Base-by-base conservation (phyloP, 208 protist genomes). In the Crithidia bombi region DNA sequence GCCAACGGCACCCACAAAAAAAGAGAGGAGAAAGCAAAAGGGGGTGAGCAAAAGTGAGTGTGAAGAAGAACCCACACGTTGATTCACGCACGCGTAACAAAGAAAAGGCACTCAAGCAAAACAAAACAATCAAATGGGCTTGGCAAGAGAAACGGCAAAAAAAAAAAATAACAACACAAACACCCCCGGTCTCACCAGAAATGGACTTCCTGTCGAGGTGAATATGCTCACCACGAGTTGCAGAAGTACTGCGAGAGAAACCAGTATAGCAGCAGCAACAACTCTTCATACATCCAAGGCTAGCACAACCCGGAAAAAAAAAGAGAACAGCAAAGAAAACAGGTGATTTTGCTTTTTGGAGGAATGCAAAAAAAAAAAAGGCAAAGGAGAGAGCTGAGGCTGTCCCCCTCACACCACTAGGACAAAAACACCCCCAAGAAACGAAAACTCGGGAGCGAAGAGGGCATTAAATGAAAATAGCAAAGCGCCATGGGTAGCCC, bases 281-380 rank as follows among this genome's bases (percentile, higher is more conserved):
- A 47, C 15, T n/a, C 6, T 9, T 7, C 38, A 43, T 43, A 43
- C 7, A 14, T 43, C 7, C 38, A n/a, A n/a, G n/a, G n/a, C n/a
- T n/a, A n/a, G n/a, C 38, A 41, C 38, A 41, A 14, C 38, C 14
- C 38, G 14, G 14, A 14, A 75, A 30, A 66, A 59, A 30, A 28
- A 64, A 32, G 21, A 74, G 62, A 56, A 46, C 14, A 32, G 23
- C 65, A 41, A 46, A 70, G 32, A 57, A 61, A 47, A 28, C 0
- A 52, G 30, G 41, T 10, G 21, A n/a, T 43, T 9, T 11, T 10
- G 6, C 15, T n/a, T 52, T 52, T 52, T 30, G 11, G 36, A 78
- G 50, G 55, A 38, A 35, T 28, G 25, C 47, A 58, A 49, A 35
- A 46, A 57, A 26, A 54, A 23, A 65, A 39, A 71, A 50, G 0